Evolutionary conservation across 345 rosid genomes (phyloP), one percentile per base, ranked within the genome.

Genomic region (Salix koriyanagi): DNA sequence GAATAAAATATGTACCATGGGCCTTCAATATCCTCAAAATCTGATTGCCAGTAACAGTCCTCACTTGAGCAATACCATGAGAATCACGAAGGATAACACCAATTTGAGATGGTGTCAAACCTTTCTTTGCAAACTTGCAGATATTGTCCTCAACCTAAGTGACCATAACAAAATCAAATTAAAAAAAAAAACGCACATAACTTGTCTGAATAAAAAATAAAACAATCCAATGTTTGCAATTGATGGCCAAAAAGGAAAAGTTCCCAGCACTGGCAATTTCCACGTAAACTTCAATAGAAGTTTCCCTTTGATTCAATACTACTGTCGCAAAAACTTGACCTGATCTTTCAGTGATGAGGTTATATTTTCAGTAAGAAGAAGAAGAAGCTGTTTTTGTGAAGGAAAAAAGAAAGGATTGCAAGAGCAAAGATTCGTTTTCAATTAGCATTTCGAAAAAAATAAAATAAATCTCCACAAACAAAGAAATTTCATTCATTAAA

Each of bases 11-110:
- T 0, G n/a, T 81, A 89, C 91, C 94, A 66, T 86, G 89, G 56
- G 91, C 91, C 85, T 89, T 90, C 54, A 90, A 82, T 34, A 90
- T 89, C 23, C 92, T 84, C 67, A 90, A 62, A 61, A 90, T 87
- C 87, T 89, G 89, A 90, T 85, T 89, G 21, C 94, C 94, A 4
- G 94, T 89, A 15, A 90, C 92, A 64, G 90, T 88, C 78, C 76
- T 89, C 75, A 89, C 94, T 44, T 91, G 92, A 8, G 92, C 90
- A 64, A 89, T 88, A 34, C 94, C 94, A 56, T 91, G 92, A 78
- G 94, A 91, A 34, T 91, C 94, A 80, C 92, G 92, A 67, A 91
- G 94, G 72, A 91, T 86, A 15, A 91, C 91, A 81, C 94, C 94
- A 28, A 91, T 91, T 83, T 91, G 94, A 9, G 94, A 91, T 25